These are phyloP conservation scores for Macrophomina phaseolina DNA, from an alignment of 2,329 filamentous ascomycete genomes.

Conservation along the genomic window DNA sequence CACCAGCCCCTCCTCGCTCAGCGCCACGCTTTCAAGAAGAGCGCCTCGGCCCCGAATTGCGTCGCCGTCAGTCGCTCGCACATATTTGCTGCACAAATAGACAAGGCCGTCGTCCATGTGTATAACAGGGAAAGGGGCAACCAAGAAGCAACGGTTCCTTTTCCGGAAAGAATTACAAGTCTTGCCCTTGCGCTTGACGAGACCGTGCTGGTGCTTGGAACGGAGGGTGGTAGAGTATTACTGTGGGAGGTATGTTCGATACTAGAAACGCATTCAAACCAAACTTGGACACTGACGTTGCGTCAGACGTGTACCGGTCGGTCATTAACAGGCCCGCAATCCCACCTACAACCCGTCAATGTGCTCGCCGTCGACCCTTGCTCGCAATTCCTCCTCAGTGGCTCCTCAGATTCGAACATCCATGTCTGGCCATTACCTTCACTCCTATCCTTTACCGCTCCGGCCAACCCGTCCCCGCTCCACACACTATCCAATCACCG, in stretches of 20 bases:
- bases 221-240: slow-evolving; percentile 82
- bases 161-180: slow-evolving; percentile 84
- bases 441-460: slow-evolving; percentile 68
- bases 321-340: slow-evolving; percentile 74
- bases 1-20: slow-evolving; percentile 78
- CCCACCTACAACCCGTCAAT: slow-evolving; percentile 81
- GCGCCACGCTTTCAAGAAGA: slow-evolving; percentile 87
- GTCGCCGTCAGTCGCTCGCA: slow-evolving; percentile 82
- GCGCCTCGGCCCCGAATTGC: slow-evolving; percentile 77
- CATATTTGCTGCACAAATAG: slow-evolving; percentile 87
- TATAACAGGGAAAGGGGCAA: slow-evolving; percentile 84
- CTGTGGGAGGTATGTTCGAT: slow-evolving; percentile 80
- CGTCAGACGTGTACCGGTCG: slow-evolving; percentile 76
- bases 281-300: slow-evolving; percentile 30
- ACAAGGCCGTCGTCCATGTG: slow-evolving; percentile 91
- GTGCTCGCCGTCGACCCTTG: slow-evolving; percentile 73
- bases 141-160: slow-evolving; percentile 86
- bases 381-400: slow-evolving; percentile 75
- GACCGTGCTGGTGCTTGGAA: slow-evolving; percentile 76
- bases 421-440: slow-evolving; percentile 87
- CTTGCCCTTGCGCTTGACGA: slow-evolving; percentile 72
- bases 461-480: slow-evolving; percentile 66
- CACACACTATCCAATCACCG: slow-evolving; percentile 80
- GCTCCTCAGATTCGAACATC: slow-evolving; percentile 84
- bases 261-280: slow-evolving; percentile 37